Percentiles rank a stretch among this genome's conserved stretches.
Evolutionary conservation across 1,284 basidiomycete species (phyloP).

Genomic region (Moesziomyces aphidis): DNA sequence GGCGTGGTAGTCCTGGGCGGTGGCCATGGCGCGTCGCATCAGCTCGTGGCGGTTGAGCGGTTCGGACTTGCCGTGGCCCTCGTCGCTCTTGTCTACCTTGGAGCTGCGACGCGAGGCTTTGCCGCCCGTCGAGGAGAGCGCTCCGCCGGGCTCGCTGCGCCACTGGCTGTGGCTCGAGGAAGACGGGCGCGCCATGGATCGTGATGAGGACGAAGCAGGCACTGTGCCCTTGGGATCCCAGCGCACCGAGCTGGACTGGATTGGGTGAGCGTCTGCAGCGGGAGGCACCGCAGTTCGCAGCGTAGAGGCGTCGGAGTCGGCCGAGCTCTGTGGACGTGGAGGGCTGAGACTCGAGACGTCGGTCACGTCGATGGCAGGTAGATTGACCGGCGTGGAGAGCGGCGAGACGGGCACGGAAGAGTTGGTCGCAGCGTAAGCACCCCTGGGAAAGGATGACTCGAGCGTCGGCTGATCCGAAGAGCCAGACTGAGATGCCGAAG

Average conservation of each 20-base stretch:
- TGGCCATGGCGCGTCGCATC: slow-evolving; percentile 62
- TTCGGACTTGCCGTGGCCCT: slow-evolving; percentile 40
- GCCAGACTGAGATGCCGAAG: slow-evolving; percentile 1
- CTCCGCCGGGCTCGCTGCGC: slow-evolving; percentile 21
- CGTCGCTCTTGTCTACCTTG: slow-evolving; percentile 40
- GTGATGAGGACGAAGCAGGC: slow-evolving; percentile 1
- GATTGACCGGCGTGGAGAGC: slow-evolving; percentile 17
- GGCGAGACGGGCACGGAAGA: slow-evolving; percentile 35
- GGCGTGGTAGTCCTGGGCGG: slow-evolving; percentile 37
- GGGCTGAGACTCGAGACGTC: slow-evolving; percentile 27
- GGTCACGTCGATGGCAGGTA: slow-evolving; percentile 47
- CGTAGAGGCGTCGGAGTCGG: slow-evolving; percentile 19
- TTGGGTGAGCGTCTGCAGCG: neutral
- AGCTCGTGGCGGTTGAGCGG: slow-evolving; percentile 58
- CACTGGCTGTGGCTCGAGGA: slow-evolving; percentile 19
- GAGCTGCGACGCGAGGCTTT: slow-evolving; percentile 38
- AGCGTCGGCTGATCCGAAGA: slow-evolving; percentile 6
- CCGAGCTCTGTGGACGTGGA: slow-evolving; percentile 1
- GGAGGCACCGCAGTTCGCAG: slow-evolving; percentile 1
- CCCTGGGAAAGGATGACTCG: slow-evolving; percentile 6
- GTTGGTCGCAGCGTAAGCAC: slow-evolving; percentile 7
- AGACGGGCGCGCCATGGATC: slow-evolving; percentile 31
- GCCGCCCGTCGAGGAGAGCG: slow-evolving; percentile 7
- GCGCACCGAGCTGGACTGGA: neutral
- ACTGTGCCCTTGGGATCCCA: neutral